Conservation (phyloP, 306 rosid genomes). For the Calophaca sinica region DNA sequence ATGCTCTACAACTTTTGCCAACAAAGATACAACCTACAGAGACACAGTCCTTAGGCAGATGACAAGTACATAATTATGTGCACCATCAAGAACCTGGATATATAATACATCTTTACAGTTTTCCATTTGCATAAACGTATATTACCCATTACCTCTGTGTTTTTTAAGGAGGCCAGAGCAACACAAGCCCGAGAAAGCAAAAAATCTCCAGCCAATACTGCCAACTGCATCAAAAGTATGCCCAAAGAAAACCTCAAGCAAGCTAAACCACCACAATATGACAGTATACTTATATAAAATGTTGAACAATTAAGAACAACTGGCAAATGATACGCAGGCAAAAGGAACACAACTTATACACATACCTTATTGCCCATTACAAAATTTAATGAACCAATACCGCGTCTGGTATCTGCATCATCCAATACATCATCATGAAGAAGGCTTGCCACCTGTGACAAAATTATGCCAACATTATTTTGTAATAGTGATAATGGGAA, state of each 20-base stretch:
- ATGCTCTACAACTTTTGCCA: constrained; percentile 84
- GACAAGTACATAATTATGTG: constrained; percentile 1
- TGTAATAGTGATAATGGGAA: constrained; percentile 13
- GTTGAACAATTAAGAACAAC: constrained; percentile 37
- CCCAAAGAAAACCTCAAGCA: constrained; percentile 39
- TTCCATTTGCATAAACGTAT: constrained; percentile 16
- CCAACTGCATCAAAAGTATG: constrained; percentile 61
- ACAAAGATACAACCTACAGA: constrained; percentile 80
- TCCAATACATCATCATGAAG: constrained; percentile 98
- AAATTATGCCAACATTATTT: constrained; percentile 32
- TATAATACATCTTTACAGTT: constrained; percentile 20
- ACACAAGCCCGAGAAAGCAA: constrained; percentile 98
- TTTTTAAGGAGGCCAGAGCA: constrained; percentile 84
- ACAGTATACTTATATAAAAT: constrained; percentile 25
- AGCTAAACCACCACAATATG: constrained; percentile 39
- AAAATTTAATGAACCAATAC: constrained; percentile 80
- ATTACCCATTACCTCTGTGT: constrained; percentile 74
- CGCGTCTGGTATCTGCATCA: constrained; percentile 97
- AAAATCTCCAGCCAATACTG: constrained; percentile 97
- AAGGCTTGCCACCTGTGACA: constrained; percentile 91
- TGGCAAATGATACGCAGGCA: not conserved
- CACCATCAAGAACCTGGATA: constrained; percentile 31
- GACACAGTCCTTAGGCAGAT: constrained; percentile 40
- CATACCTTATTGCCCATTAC: constrained; percentile 95
- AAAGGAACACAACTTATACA: constrained; percentile 38